Conservation (phyloP, 2,329 filamentous ascomycete genomes). For the Verticillium dahliae region DNA sequence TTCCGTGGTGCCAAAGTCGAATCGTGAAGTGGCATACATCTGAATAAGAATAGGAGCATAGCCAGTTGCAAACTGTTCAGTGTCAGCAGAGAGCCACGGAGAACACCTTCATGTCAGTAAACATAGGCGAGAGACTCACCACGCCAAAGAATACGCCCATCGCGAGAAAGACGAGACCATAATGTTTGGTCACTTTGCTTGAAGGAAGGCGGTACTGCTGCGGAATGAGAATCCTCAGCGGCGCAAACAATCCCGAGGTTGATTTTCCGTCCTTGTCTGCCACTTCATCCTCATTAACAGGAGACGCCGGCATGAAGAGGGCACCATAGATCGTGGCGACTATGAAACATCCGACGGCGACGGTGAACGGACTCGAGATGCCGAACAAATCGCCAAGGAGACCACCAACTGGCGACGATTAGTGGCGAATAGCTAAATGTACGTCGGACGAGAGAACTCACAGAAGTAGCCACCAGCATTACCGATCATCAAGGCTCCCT, state of each 20-base stretch:
- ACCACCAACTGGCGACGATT: constrained; percentile 43
- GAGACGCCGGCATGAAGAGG: constrained; percentile 19
- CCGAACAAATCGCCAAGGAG: constrained; percentile 57
- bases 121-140: constrained; percentile 24
- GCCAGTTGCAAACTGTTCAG: constrained; percentile 43
- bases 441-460: constrained; percentile 18
- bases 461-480: constrained; percentile 56
- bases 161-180: constrained; percentile 58
- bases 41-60: constrained; percentile 59
- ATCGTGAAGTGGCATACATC: constrained; percentile 50
- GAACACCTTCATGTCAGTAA: not conserved
- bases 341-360: constrained; percentile 32
- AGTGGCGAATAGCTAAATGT: not conserved
- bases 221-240: constrained; percentile 54
- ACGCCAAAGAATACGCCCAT: constrained; percentile 62
- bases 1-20: constrained; percentile 46
- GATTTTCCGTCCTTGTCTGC: constrained; percentile 12
- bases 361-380: constrained; percentile 58
- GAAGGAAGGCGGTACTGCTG: constrained; percentile 43
- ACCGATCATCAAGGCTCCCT: constrained; percentile 62
- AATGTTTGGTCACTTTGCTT: constrained; percentile 47
- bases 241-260: constrained; percentile 53
- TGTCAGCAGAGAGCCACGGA: not conserved
- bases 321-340: constrained; percentile 22
- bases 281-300: constrained; percentile 17